phyloP scores from a whole-genome alignment of 331 rosid genomes.

The Acacia concinna region DNA sequence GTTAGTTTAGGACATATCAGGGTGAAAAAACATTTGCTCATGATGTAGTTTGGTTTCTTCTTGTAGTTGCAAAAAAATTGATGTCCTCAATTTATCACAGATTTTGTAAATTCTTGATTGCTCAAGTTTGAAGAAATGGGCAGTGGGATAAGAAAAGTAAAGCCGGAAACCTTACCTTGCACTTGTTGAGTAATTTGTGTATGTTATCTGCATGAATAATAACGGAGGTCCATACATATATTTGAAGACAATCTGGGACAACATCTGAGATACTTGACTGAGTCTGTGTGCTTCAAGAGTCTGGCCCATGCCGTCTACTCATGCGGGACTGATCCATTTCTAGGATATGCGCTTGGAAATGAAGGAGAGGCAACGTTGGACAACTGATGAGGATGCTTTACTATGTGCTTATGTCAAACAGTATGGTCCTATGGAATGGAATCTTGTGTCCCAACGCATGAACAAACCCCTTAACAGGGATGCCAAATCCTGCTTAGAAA shows the following conservation, averaged over 20 bases:
- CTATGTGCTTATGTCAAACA: conserved; percentile 79
- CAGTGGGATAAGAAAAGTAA: conserved; percentile 15
- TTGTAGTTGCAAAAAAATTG: not conserved
- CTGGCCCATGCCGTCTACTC: not conserved
- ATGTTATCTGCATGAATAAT: no score
- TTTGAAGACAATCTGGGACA: not conserved
- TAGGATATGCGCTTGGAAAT: conserved; percentile 54
- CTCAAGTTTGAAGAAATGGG: conserved; percentile 49
- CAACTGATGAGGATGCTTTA: conserved; percentile 73
- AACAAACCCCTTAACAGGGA: conserved; percentile 67
- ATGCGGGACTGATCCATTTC: not conserved
- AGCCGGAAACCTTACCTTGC: no score
- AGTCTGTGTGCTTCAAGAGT: not conserved
- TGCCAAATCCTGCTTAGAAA: conserved; percentile 83
- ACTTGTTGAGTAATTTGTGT: no score
- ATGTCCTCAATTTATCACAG: conserved; percentile 19
- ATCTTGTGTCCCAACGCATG: conserved; percentile 83
- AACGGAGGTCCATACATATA: not conserved
- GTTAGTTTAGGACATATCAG: not conserved
- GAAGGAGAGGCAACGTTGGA: conserved; percentile 88
- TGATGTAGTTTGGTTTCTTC: not conserved
- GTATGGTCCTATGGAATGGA: conserved; percentile 87
- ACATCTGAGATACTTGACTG: no score
- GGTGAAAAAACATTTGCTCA: not conserved
- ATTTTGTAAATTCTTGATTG: conserved; percentile 60